phyloP scores from a whole-genome alignment of 2,329 filamentous ascomycete genomes.

The Diaporthe caulivora region DNA sequence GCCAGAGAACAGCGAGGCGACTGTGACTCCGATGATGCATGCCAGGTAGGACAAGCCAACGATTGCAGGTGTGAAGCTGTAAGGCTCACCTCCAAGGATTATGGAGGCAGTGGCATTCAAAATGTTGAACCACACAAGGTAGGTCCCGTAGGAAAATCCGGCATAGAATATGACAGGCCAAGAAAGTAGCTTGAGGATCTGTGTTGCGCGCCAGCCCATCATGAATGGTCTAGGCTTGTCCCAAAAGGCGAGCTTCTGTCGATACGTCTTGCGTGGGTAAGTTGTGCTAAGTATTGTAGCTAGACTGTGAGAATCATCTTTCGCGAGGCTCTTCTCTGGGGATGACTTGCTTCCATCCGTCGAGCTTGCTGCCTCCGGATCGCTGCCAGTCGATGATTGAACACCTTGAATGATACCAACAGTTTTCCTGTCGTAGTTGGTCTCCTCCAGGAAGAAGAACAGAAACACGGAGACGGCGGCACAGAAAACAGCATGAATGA shows the following conservation, averaged over 20 bases:
- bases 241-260: constrained; percentile 51
- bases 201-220: constrained; percentile 54
- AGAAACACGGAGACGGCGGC: constrained; percentile 45
- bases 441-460: constrained; percentile 68
- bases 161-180: constrained; percentile 59
- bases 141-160: constrained; percentile 50
- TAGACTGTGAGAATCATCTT: neutral
- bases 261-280: constrained; percentile 51
- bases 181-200: constrained; percentile 48
- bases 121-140: constrained; percentile 51
- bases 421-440: constrained; percentile 55
- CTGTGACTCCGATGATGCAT: constrained; percentile 46
- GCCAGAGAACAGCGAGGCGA: constrained; percentile 46
- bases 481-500: constrained; percentile 47
- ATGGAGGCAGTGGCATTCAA: constrained; percentile 53
- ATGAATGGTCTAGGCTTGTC: constrained; percentile 51
- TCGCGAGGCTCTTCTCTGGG: constrained; percentile 9
- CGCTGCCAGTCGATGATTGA: neutral
- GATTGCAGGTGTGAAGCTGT: constrained; percentile 48
- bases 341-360: neutral
- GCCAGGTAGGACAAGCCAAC: constrained; percentile 46
- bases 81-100: constrained; percentile 47
- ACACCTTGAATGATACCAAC: constrained; percentile 38
- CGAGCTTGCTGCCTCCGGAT: constrained; percentile 22
- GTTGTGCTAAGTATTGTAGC: neutral